These are phyloP conservation scores for Platanthera guangdongensis DNA, from an alignment of 106 monocot genomes.

Conservation along the genomic window DNA sequence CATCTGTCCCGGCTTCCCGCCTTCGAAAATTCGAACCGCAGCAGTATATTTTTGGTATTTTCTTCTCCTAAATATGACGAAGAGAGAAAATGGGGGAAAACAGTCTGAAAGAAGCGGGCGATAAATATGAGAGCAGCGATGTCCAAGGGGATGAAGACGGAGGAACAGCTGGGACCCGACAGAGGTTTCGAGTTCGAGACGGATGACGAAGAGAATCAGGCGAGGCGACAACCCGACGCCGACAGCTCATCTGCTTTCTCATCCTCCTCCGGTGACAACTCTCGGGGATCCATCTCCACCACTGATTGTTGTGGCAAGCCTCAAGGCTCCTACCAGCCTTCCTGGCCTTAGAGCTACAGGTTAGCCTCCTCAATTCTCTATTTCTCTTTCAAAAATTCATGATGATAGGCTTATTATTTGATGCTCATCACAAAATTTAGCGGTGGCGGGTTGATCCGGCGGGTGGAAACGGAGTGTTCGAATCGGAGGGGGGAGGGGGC, in stretches of 20 bases:
- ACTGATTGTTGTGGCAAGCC: background rate
- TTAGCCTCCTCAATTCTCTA: background rate
- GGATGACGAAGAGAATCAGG: constrained; percentile 38
- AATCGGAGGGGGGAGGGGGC: too few species aligned
- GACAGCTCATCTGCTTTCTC: background rate
- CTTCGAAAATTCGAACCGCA: too few species aligned
- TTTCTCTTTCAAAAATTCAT: too few species aligned
- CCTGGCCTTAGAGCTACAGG: constrained; percentile 43
- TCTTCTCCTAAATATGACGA: background rate
- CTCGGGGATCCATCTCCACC: background rate
- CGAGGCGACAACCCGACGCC: background rate
- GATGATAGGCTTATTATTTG: too few species aligned
- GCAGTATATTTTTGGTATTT: too few species aligned
- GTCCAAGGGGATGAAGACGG: constrained; percentile 12
- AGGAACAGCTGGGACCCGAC: constrained; percentile 29
- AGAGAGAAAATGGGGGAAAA: background rate
- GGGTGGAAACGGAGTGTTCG: too few species aligned
- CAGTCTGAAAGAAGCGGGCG: background rate
- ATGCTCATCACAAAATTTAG: too few species aligned
- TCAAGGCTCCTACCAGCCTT: constrained; percentile 16
- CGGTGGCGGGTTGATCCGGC: too few species aligned
- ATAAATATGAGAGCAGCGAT: background rate
- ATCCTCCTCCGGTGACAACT: background rate
- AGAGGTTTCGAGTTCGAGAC: constrained; percentile 24
- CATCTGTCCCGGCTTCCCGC: too few species aligned